These are phyloP conservation scores for Plenodomus tracheiphilus DNA, from an alignment of 2,329 filamentous ascomycete genomes.

Conservation along the genomic window DNA sequence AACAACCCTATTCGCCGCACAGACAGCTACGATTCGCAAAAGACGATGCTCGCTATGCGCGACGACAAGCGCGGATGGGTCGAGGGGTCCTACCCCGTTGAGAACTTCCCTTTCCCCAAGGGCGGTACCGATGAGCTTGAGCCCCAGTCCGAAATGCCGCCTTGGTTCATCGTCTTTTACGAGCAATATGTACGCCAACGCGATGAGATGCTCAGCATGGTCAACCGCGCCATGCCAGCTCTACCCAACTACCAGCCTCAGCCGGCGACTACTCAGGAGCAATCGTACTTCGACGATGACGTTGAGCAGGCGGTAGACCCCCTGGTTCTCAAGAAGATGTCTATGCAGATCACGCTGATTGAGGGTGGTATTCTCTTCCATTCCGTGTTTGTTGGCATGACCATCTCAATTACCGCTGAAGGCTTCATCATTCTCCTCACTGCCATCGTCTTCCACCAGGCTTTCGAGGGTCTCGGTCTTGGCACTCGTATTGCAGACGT, in stretches of 20 bases:
- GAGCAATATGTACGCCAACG: conserved; percentile 65
- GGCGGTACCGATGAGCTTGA: conserved; percentile 32
- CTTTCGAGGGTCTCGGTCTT: conserved; percentile 66
- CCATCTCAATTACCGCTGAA: conserved; percentile 60
- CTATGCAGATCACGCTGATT: conserved; percentile 49
- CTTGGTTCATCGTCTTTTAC: conserved; percentile 66
- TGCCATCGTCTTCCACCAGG: conserved; percentile 66
- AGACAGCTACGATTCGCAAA: conserved; percentile 42
- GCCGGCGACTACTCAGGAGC: conserved; percentile 24
- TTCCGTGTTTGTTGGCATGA: conserved; percentile 66
- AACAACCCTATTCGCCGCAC: conserved; percentile 33
- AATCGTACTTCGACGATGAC: conserved; percentile 44
- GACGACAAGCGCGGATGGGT: conserved; percentile 41
- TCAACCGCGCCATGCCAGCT: conserved; percentile 46
- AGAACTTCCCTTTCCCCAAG: conserved; percentile 37
- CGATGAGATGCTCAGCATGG: conserved; percentile 61
- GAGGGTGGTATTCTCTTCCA: conserved; percentile 68
- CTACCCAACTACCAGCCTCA: conserved; percentile 37
- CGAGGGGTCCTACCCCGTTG: conserved; percentile 33
- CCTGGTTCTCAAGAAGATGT: conserved; percentile 44
- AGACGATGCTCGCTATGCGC: conserved; percentile 37
- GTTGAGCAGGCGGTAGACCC: conserved; percentile 43
- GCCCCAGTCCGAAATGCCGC: conserved; percentile 55
- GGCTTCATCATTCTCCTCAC: conserved; percentile 63
- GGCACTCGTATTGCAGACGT: conserved; percentile 63